Evolutionary conservation across 495 filamentous ascomycete species (phyloP), one percentile per base, ranked within the genome.

Genomic region (Penicillium paradoxum): DNA sequence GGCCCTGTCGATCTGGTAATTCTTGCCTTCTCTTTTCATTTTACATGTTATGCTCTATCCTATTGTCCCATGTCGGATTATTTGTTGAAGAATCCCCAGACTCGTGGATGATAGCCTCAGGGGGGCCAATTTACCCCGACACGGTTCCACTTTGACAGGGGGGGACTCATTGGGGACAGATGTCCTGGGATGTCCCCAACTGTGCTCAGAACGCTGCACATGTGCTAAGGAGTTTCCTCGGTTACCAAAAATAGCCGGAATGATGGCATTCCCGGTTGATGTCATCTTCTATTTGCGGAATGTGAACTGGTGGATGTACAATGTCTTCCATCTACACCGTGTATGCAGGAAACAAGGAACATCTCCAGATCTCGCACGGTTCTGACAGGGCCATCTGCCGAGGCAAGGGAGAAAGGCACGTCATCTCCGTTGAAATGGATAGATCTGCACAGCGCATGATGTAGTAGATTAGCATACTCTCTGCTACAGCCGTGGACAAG

Each of bases 241-340:
- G 41, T 13, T 9, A 18, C 41, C 24, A 37, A 42, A 42, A 34
- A 15, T 21, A 30, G 44, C 34, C 11, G 59, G 56, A 62, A 62
- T 62, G 57, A 53, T 45, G 1, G 29, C 53, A 56, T 60, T 60
- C 57, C 45, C 22, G 3, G 5, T 49, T 49, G 45, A 38, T 39
- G 34, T 25, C 39, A 32, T 47, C 47, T 33, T 24, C 29, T 33
- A n/a, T 18, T 34, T 33, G 29, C 15, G 45, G 45, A 24, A 47
- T 44, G 41, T 44, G 24, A n/a, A 37, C 4, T 34, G 9, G 32
- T 4, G 14, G 4, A 14, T 34, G 32, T n/a, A n/a, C n/a, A n/a
- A n/a, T n/a, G n/a, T n/a, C n/a, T n/a, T n/a, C n/a, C n/a, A 8
- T 27, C 8, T 27, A 27, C 25, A 27, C 7, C 24, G 7, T 3